Percentiles rank a stretch among this genome's conserved stretches.
phyloP scores from a whole-genome alignment of 192 early-diverging fungal genomes.

The Backusella circina region DNA sequence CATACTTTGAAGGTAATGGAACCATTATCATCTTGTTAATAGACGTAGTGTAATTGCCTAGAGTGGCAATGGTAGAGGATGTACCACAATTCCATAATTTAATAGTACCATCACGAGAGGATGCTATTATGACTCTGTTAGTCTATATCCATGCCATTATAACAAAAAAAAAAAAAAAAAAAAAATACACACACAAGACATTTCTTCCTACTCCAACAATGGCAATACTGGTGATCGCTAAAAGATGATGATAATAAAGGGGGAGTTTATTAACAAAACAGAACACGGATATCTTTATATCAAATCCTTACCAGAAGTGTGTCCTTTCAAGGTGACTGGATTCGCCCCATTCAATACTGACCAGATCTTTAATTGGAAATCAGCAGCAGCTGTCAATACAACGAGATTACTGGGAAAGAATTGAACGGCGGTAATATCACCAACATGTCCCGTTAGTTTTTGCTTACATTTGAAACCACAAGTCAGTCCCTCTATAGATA shows the following conservation, averaged over 20 bases:
- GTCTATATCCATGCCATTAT: too few species aligned
- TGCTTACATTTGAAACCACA: too few species aligned
- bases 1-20: not conserved
- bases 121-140: too few species aligned
- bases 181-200: slow-evolving; percentile 58
- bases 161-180: too few species aligned
- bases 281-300: not conserved
- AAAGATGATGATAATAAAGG: too few species aligned
- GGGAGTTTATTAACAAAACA: too few species aligned
- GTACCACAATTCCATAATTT: slow-evolving; percentile 60
- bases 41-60: slow-evolving; percentile 17
- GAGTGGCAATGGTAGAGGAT: slow-evolving; percentile 36
- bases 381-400: slow-evolving; percentile 61
- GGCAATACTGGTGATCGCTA: slow-evolving; percentile 57
- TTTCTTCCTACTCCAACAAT: slow-evolving; percentile 66
- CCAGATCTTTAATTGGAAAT: slow-evolving; percentile 71
- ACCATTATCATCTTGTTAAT: slow-evolving; percentile 40
- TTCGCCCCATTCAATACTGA: slow-evolving; percentile 71
- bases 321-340: slow-evolving; percentile 69
- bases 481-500: too few species aligned
- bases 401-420: slow-evolving; percentile 79
- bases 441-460: slow-evolving; percentile 59
- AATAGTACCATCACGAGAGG: slow-evolving; percentile 52
- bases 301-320: slow-evolving; percentile 46
- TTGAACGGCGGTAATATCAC: slow-evolving; percentile 59